Percentiles rank a stretch among this genome's conserved stretches.
phyloP scores from a whole-genome alignment of 495 filamentous ascomycete species.

The Penicillium daleae region DNA sequence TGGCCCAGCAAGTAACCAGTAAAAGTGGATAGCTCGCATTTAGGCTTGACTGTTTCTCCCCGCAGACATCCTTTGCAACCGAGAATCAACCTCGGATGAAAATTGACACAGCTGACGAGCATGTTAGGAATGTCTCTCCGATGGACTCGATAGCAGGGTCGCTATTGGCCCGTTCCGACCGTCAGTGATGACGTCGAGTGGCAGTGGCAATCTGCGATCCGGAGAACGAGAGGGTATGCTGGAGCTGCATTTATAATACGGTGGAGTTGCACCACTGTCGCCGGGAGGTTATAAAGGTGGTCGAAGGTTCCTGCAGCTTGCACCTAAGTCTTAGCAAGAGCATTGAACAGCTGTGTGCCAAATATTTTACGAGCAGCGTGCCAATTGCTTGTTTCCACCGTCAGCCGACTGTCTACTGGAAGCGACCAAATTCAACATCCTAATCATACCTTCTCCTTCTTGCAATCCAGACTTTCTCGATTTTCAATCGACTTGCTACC shows the following conservation, averaged over 20 bases:
- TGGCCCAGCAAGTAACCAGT: not conserved
- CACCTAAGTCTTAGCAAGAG: not conserved
- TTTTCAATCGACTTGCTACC: not conserved
- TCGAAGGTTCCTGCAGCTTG: not conserved
- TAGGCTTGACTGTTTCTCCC: not conserved
- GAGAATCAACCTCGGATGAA: constrained; percentile 1
- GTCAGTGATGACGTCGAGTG: constrained; percentile 21
- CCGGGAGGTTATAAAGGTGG: not conserved
- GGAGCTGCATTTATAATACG: constrained; percentile 26
- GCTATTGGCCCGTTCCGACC: not conserved
- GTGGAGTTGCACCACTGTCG: constrained; percentile 10
- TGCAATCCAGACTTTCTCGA: not conserved
- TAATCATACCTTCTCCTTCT: too few species aligned
- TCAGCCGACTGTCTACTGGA: not conserved
- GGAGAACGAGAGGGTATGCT: not conserved
- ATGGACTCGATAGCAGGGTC: not conserved
- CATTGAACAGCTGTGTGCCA: not conserved
- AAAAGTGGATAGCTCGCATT: constrained; percentile 2
- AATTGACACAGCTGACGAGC: not conserved
- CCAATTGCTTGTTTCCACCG: not conserved
- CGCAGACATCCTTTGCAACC: not conserved
- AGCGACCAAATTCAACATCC: not conserved
- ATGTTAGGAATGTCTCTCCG: not conserved
- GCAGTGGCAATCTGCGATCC: not conserved
- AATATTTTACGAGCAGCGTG: not conserved